Evolutionary conservation across 23 red algal species (phyloP).

Genomic region (Gracilariopsis chorda): DNA sequence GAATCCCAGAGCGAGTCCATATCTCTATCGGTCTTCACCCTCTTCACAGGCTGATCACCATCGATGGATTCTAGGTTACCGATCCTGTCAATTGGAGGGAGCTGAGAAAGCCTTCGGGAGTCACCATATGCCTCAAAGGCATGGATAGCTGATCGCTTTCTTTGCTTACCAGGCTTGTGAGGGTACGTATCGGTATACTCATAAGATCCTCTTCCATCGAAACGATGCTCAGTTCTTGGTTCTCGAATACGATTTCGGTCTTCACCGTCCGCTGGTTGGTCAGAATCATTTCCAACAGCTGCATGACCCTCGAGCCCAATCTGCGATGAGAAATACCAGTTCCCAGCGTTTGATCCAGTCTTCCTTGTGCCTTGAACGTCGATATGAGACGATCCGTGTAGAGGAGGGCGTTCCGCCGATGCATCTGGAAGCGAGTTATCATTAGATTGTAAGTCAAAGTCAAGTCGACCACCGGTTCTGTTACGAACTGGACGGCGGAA

Average conservation of each 20-base stretch:
- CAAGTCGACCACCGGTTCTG: constrained; percentile 14
- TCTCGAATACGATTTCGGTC: background rate
- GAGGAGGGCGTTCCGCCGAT: background rate
- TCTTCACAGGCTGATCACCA: background rate
- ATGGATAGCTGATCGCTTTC: background rate
- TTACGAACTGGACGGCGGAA: constrained; percentile 34
- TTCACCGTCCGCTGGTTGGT: background rate
- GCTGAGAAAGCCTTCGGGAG: background rate
- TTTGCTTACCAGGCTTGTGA: background rate
- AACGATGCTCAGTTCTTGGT: background rate
- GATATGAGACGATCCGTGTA: background rate
- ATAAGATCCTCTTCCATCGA: background rate
- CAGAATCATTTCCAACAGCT: background rate
- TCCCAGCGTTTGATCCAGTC: background rate
- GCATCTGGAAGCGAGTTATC: background rate
- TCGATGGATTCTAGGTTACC: background rate
- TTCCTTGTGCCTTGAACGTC: background rate
- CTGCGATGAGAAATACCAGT: background rate
- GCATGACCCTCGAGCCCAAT: background rate
- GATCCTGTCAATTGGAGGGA: background rate
- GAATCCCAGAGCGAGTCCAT: background rate
- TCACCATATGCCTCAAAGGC: constrained; percentile 9
- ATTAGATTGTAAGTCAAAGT: background rate
- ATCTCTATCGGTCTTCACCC: background rate
- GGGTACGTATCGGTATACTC: background rate